Evolutionary conservation across 2,329 filamentous ascomycete genomes (phyloP), one percentile per base, ranked within the genome.

Genomic region (Amphichorda felina): DNA sequence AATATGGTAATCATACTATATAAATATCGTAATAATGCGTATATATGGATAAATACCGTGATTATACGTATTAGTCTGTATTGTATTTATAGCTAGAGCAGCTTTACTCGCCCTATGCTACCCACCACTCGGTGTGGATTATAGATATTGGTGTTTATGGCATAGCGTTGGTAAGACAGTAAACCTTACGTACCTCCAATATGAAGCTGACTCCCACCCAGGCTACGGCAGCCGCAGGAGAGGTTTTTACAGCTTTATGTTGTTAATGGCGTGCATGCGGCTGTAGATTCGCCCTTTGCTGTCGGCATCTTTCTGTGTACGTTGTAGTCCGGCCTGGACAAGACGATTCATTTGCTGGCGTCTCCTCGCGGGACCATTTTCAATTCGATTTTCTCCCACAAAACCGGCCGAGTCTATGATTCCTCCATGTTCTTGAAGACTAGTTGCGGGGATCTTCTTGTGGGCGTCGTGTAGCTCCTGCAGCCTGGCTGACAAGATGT

Each of bases 1-100:
- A 35, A 49, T 53, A 16, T 50, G 15, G 36, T 26, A 14, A 30
- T 30, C 24, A 64, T 55, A 3, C 57, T 55, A 10, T 51, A 57
- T 0, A 64, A 34, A n/a, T n/a, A n/a, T n/a, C n/a, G n/a, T n/a
- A n/a, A n/a, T n/a, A n/a, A n/a, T n/a, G n/a, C n/a, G n/a, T n/a
- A n/a, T n/a, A n/a, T n/a, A n/a, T n/a, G n/a, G n/a, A n/a, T n/a
- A n/a, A n/a, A n/a, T n/a, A n/a, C n/a, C n/a, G n/a, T n/a, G n/a
- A n/a, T n/a, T n/a, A n/a, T n/a, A n/a, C n/a, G n/a, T n/a, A n/a
- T n/a, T n/a, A n/a, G n/a, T n/a, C 1, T 64, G 41, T 56, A 65
- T 64, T 0, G 60, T 65, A 42, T 65, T 14, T 43, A 55, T 14
- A 62, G 48, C 60, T 57, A 62, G 3, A 65, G 50, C 13, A 61